Percentiles rank a stretch among this genome's conserved stretches.
phyloP scores from a whole-genome alignment of 2,329 filamentous ascomycete genomes.

The Aspergillus phoenicis region DNA sequence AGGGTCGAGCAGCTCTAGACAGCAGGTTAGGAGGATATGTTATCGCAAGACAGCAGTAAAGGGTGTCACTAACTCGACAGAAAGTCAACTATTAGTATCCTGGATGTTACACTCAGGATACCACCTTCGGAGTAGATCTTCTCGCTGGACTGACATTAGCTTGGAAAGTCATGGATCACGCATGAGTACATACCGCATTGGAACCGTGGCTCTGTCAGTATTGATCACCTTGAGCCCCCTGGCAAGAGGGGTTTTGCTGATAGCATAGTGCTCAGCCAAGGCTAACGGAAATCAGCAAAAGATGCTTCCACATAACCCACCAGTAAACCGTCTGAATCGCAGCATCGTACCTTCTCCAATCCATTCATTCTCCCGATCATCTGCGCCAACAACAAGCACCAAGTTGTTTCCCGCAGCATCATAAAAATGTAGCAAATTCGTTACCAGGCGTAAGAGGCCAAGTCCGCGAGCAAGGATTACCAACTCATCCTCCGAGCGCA shows the following conservation, averaged over 20 bases:
- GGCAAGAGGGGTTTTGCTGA: constrained; percentile 79
- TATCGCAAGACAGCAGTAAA: not conserved
- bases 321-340: not conserved
- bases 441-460: constrained; percentile 85
- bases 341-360: constrained; percentile 70
- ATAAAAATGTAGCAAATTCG: constrained; percentile 95
- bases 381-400: constrained; percentile 83
- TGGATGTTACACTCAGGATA: constrained; percentile 92
- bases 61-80: constrained; percentile 61
- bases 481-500: constrained; percentile 88
- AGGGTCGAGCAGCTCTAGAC: constrained; percentile 66
- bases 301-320: not conserved
- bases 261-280: constrained; percentile 89
- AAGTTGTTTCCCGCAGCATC: constrained; percentile 94
- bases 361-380: constrained; percentile 93
- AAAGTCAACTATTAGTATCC: constrained; percentile 91
- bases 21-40: constrained; percentile 16
- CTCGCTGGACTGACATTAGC: constrained; percentile 58
- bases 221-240: constrained; percentile 89
- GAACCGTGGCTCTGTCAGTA: constrained; percentile 88
- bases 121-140: constrained; percentile 89
- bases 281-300: constrained; percentile 48
- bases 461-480: constrained; percentile 89
- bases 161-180: not conserved
- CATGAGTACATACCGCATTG: constrained; percentile 54